Evolutionary conservation across 768 basidiomycete genomes (phyloP), one percentile per base, ranked within the genome.

Genomic region (Hericium rajendrae): DNA sequence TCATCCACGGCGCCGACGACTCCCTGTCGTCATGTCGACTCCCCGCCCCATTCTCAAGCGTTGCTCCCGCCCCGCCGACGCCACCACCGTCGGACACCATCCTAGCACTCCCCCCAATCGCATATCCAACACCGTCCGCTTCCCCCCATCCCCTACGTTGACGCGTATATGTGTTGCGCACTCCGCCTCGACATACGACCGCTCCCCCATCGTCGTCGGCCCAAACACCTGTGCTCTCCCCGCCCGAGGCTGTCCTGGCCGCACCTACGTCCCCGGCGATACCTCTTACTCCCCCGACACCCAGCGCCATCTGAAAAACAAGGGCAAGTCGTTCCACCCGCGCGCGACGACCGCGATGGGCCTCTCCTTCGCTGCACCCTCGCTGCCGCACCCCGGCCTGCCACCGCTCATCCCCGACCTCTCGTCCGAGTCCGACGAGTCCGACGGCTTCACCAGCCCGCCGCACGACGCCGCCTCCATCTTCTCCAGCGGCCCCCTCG

Each of bases 161-260:
- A 66, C 72, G 37, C 69, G 70, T 55, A 72, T 71, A 56, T 73
- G 75, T 66, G 64, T 67, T 32, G 76, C 78, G 15, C 69, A 78
- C 66, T 74, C 74, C 4, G 60, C 76, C 38, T 65, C 72, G 38
- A 67, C 73, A 8, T 92, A 92, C 72, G 89, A 92, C 74, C 85
- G 90, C 57, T 81, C 86, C 3, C 88, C 89, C 58, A 87, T 92
- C 67, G 73, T 82, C 66, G 85, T 89, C 62, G 66, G 79, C 22
- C 84, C 85, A 37, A 88, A 91, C 66, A 69, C 76, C 38, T 91
- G 88, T 66, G 82, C 84, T 10, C 77, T 93, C 22, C 90, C 91
- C 38, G 88, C 81, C 63, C 83, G 90, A 59, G 87, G 87, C 32
- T 86, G 84, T 67, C 84, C 85, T 52, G 85, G 86, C 26, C 78